Evolutionary conservation across 2,329 filamentous ascomycete species (phyloP).

Genomic region (Cytospora piceicola): DNA sequence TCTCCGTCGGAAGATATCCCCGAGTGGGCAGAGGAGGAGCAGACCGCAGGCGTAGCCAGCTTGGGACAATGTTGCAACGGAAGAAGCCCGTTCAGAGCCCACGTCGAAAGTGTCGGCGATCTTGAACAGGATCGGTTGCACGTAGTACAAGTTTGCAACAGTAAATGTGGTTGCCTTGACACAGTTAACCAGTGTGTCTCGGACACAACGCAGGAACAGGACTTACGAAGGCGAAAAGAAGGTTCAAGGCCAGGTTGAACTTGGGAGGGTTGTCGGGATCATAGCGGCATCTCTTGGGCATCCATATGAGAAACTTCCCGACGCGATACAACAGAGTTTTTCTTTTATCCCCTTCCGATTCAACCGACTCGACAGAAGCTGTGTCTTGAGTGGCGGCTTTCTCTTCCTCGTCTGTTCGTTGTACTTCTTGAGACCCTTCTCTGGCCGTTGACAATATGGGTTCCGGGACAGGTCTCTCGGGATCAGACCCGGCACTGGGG

Average conservation of each 20-base stretch:
- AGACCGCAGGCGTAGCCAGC: constrained; percentile 77
- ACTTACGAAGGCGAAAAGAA: constrained; percentile 68
- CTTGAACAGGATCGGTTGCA: constrained; percentile 77
- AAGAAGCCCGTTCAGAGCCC: constrained; percentile 66
- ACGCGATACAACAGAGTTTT: neutral
- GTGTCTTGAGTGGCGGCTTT: neutral
- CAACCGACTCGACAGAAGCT: neutral
- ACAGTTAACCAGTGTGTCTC: neutral
- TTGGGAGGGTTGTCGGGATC: constrained; percentile 66
- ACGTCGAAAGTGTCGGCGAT: constrained; percentile 73
- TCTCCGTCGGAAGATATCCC: constrained; percentile 69
- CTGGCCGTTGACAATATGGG: neutral
- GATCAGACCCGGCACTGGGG: neutral
- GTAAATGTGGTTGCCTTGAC: constrained; percentile 63
- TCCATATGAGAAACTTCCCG: constrained; percentile 53
- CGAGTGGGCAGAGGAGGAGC: constrained; percentile 75
- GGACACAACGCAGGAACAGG: neutral
- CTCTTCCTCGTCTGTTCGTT: neutral
- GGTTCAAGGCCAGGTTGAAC: constrained; percentile 70
- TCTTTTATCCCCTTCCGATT: neutral
- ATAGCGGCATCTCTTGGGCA: constrained; percentile 70
- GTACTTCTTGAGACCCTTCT: neutral
- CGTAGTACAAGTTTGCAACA: constrained; percentile 83
- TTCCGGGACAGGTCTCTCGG: neutral
- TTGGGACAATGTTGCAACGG: constrained; percentile 76